Evolutionary conservation across 495 filamentous ascomycete species (phyloP).

Genomic region (Penicillium salamii): DNA sequence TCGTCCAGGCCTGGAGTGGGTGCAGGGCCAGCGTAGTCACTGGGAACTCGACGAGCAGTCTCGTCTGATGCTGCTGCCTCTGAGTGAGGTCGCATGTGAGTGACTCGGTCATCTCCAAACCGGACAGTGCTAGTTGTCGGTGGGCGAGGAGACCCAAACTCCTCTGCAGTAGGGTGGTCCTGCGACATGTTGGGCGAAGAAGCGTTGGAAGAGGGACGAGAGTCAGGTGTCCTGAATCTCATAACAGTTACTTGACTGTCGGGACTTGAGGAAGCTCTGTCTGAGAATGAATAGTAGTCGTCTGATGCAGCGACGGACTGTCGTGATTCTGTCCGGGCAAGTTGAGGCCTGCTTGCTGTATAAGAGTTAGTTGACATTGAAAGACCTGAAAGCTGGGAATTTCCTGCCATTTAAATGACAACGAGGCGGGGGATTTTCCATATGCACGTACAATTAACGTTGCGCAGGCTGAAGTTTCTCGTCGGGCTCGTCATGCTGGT

Average conservation of each 20-base stretch:
- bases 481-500: conserved; percentile 20
- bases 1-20: conserved; percentile 65
- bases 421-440: background rate
- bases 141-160: conserved; percentile 24
- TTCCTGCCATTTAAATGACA: background rate
- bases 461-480: conserved; percentile 31
- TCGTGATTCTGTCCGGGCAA: conserved; percentile 51
- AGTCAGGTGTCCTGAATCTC: conserved; percentile 51
- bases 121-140: conserved; percentile 30
- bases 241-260: conserved; percentile 48
- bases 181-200: conserved; percentile 29
- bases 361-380: conserved; percentile 9
- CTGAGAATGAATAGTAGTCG: conserved; percentile 65
- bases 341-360: conserved; percentile 52
- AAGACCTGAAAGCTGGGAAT: background rate
- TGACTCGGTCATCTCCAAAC: conserved; percentile 34
- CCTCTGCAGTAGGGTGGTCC: conserved; percentile 19
- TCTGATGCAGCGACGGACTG: conserved; percentile 65
- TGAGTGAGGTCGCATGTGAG: conserved; percentile 25
- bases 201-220: conserved; percentile 34
- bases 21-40: conserved; percentile 38
- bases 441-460: conserved; percentile 29
- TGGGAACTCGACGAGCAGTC: conserved; percentile 26
- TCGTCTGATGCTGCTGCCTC: conserved; percentile 24
- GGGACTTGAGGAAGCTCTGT: conserved; percentile 41